phyloP scores from a whole-genome alignment of 2,329 filamentous ascomycete genomes.

The Westerdykella ornata region DNA sequence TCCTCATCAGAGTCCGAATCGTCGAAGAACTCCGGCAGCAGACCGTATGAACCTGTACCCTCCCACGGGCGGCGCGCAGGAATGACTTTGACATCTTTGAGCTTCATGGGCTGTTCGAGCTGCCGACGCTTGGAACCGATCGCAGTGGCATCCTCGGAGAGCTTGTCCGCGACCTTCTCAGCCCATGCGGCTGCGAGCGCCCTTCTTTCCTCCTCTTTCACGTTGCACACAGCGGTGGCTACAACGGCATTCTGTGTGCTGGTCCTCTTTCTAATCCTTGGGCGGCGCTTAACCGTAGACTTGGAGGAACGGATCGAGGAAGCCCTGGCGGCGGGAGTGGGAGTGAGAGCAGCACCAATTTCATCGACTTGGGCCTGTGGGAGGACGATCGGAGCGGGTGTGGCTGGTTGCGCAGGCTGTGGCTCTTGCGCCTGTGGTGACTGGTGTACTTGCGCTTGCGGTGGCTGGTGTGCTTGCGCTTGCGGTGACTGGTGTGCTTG shows the following conservation, averaged over 20 bases:
- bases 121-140: slow-evolving; percentile 26
- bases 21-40: slow-evolving; percentile 19
- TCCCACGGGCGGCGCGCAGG: slow-evolving; percentile 30
- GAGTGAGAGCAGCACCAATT: not conserved
- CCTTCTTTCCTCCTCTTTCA: not conserved
- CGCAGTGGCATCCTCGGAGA: slow-evolving; percentile 12
- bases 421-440: too few species aligned
- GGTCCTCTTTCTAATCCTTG: not conserved
- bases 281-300: not conserved
- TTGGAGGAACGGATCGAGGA: not conserved
- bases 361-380: not conserved
- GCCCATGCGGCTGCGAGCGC: slow-evolving; percentile 22
- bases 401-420: too few species aligned
- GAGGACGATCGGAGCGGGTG: not conserved
- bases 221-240: not conserved
- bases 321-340: not conserved
- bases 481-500: too few species aligned
- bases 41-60: slow-evolving; percentile 18
- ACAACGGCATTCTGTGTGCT: not conserved
- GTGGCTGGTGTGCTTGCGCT: too few species aligned
- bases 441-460: too few species aligned
- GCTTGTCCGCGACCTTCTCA: slow-evolving; percentile 13
- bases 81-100: slow-evolving; percentile 23
- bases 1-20: slow-evolving; percentile 22
- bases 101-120: slow-evolving; percentile 19